phyloP scores from a whole-genome alignment of 371 early-diverging fungal species.

The Umbelopsis sp. region DNA sequence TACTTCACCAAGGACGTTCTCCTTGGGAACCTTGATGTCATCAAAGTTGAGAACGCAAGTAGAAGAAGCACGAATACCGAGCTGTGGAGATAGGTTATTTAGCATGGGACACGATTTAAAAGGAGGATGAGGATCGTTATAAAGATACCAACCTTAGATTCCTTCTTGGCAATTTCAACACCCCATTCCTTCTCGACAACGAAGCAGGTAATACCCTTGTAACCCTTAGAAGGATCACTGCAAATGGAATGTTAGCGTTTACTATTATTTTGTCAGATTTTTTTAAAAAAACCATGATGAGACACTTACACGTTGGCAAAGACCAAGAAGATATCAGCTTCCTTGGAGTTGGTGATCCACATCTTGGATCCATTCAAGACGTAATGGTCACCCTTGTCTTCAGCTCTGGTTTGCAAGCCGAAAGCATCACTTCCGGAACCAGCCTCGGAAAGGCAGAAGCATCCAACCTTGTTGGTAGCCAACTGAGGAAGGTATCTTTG shows the following conservation, averaged over 20 bases:
- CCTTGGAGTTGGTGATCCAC: slow-evolving; percentile 90
- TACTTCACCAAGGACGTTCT: slow-evolving; percentile 89
- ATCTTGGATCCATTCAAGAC: slow-evolving; percentile 92
- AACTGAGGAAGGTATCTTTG: slow-evolving; percentile 84
- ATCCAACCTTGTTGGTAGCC: slow-evolving; percentile 86
- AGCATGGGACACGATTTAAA: no score
- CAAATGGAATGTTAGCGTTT: background rate
- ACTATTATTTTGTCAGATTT: background rate
- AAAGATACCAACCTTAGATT: slow-evolving; percentile 71
- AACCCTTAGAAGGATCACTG: slow-evolving; percentile 88
- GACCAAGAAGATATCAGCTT: slow-evolving; percentile 95
- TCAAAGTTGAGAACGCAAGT: slow-evolving; percentile 96
- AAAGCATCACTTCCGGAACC: slow-evolving; percentile 96
- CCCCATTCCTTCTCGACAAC: slow-evolving; percentile 96
- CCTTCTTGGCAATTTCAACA: slow-evolving; percentile 94
- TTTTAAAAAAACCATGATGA: background rate
- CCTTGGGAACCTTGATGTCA: slow-evolving; percentile 86
- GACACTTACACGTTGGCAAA: slow-evolving; percentile 89
- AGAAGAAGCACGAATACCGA: slow-evolving; percentile 96
- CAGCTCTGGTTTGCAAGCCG: slow-evolving; percentile 92
- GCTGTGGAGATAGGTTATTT: slow-evolving; percentile 39
- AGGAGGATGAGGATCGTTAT: no score
- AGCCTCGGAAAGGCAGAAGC: slow-evolving; percentile 95
- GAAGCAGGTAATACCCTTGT: slow-evolving; percentile 98
- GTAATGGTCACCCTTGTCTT: slow-evolving; percentile 90